These are phyloP conservation scores for Fusarium vanettenii DNA, from an alignment of 2,329 filamentous ascomycete species.

Conservation along the genomic window DNA sequence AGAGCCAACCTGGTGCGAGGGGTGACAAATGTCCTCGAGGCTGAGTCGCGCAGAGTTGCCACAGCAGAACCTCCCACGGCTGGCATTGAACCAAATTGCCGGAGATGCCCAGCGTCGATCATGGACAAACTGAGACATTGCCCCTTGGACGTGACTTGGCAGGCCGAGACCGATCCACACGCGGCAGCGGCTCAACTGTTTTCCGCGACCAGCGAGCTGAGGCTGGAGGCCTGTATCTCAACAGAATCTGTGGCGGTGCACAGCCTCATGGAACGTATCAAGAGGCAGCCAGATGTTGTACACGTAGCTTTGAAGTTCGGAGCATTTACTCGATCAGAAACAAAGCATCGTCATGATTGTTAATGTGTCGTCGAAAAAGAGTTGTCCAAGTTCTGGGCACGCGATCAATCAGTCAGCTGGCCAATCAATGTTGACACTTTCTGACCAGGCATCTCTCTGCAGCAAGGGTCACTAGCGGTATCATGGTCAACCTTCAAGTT, in stretches of 20 bases:
- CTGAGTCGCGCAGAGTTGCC: background rate
- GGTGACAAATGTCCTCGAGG: slow-evolving; percentile 28
- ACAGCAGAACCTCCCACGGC: background rate
- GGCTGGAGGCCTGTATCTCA: slow-evolving; percentile 1
- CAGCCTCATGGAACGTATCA: background rate
- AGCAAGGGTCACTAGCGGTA: slow-evolving; percentile 21
- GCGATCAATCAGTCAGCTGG: slow-evolving; percentile 1
- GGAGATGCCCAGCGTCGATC: slow-evolving; percentile 16
- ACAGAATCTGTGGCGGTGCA: slow-evolving; percentile 3
- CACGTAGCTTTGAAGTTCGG: background rate
- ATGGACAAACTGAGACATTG: slow-evolving; percentile 8
- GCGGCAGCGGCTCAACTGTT: background rate
- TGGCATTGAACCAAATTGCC: background rate
- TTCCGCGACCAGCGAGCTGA: background rate
- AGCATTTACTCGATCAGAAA: background rate
- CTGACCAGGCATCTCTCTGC: slow-evolving; percentile 22
- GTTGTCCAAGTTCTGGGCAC: slow-evolving; percentile 24
- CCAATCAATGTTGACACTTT: slow-evolving; percentile 20
- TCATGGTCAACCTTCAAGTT: background rate
- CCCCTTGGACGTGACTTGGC: slow-evolving; percentile 20
- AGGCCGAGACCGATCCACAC: slow-evolving; percentile 13
- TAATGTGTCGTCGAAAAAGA: slow-evolving; percentile 33
- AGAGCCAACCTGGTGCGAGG: slow-evolving; percentile 27
- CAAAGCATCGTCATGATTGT: background rate
- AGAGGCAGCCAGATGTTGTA: background rate